A percentile compares a stretch with the other conserved stretches of the same genome.
phyloP scores from a whole-genome alignment of 2,329 filamentous ascomycete genomes.

The Parasarocladium wereldwijsianum region DNA sequence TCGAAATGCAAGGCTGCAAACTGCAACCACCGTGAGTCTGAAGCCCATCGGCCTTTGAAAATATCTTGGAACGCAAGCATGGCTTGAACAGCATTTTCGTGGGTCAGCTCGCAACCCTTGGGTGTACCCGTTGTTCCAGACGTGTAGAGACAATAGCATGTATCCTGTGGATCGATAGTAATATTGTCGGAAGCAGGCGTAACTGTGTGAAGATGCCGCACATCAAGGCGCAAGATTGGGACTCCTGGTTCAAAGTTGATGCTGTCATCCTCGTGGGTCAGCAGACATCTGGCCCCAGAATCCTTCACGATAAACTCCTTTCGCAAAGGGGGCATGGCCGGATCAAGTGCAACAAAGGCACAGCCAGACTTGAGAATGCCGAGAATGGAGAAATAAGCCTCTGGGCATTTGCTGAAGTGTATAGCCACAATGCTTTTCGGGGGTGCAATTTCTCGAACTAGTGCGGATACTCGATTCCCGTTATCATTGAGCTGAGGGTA shows the following conservation, averaged over 20 bases:
- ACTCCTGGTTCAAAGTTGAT: constrained; percentile 19
- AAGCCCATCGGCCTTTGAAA: constrained; percentile 61
- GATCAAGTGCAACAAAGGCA: constrained; percentile 68
- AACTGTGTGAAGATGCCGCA: constrained; percentile 13
- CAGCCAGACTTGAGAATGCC: constrained; percentile 74
- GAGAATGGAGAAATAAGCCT: constrained; percentile 70
- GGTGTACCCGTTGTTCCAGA: constrained; percentile 77
- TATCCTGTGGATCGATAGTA: constrained; percentile 28
- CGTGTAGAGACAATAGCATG: constrained; percentile 76
- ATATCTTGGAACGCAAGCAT: constrained; percentile 75
- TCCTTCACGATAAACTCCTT: constrained; percentile 68
- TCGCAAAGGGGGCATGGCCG: constrained; percentile 54
- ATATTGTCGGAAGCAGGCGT: constrained; percentile 8
- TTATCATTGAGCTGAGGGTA: constrained; percentile 57
- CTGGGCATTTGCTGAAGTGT: constrained; percentile 73
- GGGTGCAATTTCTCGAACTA: constrained; percentile 36
- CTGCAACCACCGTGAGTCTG: constrained; percentile 68
- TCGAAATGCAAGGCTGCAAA: constrained; percentile 94
- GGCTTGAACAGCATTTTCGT: constrained; percentile 78
- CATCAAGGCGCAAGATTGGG: constrained; percentile 18
- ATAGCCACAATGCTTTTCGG: constrained; percentile 55
- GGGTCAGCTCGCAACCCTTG: constrained; percentile 78
- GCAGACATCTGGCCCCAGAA: constrained; percentile 47
- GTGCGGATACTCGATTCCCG: constrained; percentile 57
- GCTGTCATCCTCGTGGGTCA: constrained; percentile 30